A percentile compares a stretch with the other conserved stretches of the same genome.
Conservation (phyloP, 495 filamentous ascomycete genomes). For the Aspergillus bertholletiae region DNA sequence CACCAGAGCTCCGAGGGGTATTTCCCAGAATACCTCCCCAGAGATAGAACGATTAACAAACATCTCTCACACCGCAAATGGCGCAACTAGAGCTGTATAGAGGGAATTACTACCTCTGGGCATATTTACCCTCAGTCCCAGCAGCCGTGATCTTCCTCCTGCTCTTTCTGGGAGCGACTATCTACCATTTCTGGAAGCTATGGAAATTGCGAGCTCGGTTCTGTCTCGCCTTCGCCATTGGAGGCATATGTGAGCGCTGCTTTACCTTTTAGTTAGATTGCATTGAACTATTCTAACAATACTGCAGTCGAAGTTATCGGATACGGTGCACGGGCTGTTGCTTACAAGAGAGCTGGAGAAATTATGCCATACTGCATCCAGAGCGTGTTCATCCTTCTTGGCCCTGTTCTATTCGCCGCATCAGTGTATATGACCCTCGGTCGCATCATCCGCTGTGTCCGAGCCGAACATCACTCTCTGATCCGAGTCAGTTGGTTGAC, state of each 20-base stretch:
- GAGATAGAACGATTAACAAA: neutral
- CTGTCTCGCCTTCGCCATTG: conserved; percentile 24
- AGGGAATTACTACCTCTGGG: conserved; percentile 17
- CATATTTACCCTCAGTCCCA: conserved; percentile 41
- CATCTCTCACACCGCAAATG: neutral
- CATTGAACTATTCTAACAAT: neutral
- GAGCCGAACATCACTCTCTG: neutral
- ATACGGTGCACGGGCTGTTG: neutral
- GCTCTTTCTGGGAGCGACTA: conserved; percentile 44
- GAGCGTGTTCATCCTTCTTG: conserved; percentile 1
- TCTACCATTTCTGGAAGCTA: conserved; percentile 36
- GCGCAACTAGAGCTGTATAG: neutral
- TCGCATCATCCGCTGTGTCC: neutral
- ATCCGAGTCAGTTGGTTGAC: neutral
- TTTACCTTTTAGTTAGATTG: neutral
- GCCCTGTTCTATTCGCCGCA: neutral
- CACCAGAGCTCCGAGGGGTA: neutral
- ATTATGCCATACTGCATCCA: neutral
- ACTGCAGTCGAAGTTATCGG: neutral
- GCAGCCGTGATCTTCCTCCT: conserved; percentile 47
- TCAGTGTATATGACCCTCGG: neutral
- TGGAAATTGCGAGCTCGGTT: conserved; percentile 13
- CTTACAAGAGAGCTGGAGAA: neutral
- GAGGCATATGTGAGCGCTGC: conserved; percentile 20
- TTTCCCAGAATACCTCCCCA: neutral